phyloP scores from a whole-genome alignment of 441 rosid genomes.

The Euphorbia celastroides region DNA sequence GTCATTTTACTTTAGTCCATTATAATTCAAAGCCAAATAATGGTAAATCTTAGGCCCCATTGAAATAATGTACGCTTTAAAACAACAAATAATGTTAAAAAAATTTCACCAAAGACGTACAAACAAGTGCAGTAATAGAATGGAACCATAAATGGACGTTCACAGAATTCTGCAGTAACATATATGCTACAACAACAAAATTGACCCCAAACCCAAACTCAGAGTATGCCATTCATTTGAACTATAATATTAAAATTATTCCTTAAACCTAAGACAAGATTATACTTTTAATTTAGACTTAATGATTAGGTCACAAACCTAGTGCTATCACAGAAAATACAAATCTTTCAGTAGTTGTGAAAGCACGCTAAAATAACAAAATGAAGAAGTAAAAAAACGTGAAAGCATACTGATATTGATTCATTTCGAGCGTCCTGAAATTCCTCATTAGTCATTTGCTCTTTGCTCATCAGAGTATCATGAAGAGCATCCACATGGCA shows the following conservation, averaged over 20 bases:
- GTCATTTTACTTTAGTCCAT: no score
- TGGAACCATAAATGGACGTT: neutral
- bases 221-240: no score
- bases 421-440: constrained; percentile 37
- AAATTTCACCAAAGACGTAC: neutral
- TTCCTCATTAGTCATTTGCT: constrained; percentile 19
- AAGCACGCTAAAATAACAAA: no score
- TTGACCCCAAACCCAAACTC: neutral
- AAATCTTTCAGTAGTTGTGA: no score
- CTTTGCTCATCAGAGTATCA: constrained; percentile 13
- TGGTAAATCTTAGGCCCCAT: no score
- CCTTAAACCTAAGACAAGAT: no score
- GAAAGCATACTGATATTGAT: constrained; percentile 14
- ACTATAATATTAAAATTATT: no score
- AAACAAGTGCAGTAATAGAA: neutral
- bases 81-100: neutral
- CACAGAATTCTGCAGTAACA: neutral
- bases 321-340: no score
- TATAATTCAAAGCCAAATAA: no score
- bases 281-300: no score
- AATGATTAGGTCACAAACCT: no score
- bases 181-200: neutral
- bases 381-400: neutral
- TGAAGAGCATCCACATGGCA: constrained; percentile 17
- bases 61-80: no score